Evolutionary conservation across 495 filamentous ascomycete species (phyloP), one percentile per base, ranked within the genome.

Genomic region (Penicillium manginii): DNA sequence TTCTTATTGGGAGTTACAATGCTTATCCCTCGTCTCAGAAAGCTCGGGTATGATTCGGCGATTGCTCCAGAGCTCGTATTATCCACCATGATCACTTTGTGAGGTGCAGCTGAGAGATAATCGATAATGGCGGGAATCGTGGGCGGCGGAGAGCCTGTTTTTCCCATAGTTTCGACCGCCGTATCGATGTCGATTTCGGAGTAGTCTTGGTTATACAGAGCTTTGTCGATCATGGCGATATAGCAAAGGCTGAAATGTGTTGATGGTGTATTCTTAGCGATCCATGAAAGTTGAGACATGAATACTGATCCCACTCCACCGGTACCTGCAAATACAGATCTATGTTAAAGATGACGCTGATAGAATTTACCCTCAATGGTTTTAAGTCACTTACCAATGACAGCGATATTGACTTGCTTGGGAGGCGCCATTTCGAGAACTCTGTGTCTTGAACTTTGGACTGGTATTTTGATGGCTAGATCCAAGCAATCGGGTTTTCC

Each of bases 211-310:
- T 56, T 43, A 49, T 49, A 56, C 8, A 56, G 43, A 12, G 54
- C 54, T 17, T 47, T 47, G 22, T 56, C 54, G 10, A 56, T 56
- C 31, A 47, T 56, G 15, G 54, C 54, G 23, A 56, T 35, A 23
- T 53, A 53, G 19, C 50, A 53, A 7, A 53, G 37, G 19, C 50
- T 53, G 50, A 53, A 39, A 23, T 53, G 50, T 8, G 33, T 53
- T 19, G 50, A 39, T 2, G 45, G 19, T 9, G 32, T 35, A n/a
- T 53, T 39, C 15, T 53, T 53, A 0, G 50, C 29, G 19, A 53
- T 35, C 50, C 50, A 53, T 53, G 50, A 29, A 8, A 53, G 32
- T n/a, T 53, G 50, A 3, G 32, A 35, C 2, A 53, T 15, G 32
- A 53, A 53, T 3, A 35, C 32, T 3, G 50, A 53, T 5, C 50